phyloP scores from a whole-genome alignment of 768 basidiomycete genomes.

The Trametes gibbosa region DNA sequence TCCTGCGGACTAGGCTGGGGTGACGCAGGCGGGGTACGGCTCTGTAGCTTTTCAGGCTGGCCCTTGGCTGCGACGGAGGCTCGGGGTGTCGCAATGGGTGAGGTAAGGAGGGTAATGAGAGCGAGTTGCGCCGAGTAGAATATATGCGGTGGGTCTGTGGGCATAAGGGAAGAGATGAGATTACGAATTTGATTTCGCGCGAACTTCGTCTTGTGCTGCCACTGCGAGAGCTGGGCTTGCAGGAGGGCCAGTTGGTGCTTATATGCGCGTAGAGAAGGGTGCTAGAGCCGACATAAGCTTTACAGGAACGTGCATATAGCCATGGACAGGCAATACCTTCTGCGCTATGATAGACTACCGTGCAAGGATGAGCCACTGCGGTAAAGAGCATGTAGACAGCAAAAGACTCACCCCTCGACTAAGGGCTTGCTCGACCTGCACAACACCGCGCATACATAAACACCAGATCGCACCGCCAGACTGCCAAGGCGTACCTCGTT shows the following conservation, averaged over 20 bases:
- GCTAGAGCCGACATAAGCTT: conserved; percentile 35
- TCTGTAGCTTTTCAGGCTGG: conserved; percentile 3
- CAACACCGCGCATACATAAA: neutral
- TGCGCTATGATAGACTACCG: conserved; percentile 44
- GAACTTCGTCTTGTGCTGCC: conserved; percentile 55
- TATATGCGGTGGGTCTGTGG: conserved; percentile 50
- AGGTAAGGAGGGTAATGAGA: conserved; percentile 46
- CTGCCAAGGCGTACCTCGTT: conserved; percentile 42
- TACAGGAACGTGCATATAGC: neutral
- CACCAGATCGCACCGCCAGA: neutral
- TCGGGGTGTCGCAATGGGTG: conserved; percentile 28
- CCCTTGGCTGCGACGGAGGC: neutral
- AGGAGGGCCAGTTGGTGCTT: conserved; percentile 58
- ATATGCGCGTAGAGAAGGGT: conserved; percentile 62
- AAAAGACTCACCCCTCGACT: conserved; percentile 60
- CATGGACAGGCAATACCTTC: conserved; percentile 42
- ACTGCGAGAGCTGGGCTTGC: conserved; percentile 54
- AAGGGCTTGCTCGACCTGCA: conserved; percentile 58
- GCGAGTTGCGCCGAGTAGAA: conserved; percentile 56
- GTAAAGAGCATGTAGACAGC: neutral
- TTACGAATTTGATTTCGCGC: conserved; percentile 58
- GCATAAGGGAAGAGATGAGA: conserved; percentile 44
- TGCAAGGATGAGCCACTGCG: neutral
- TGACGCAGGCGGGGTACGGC: conserved; percentile 11
- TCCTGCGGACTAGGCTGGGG: conserved; percentile 23